A percentile compares a stretch with the other conserved stretches of the same genome.
Evolutionary conservation across 495 filamentous ascomycete species (phyloP).

Genomic region (Podospora pseudocomata): DNA sequence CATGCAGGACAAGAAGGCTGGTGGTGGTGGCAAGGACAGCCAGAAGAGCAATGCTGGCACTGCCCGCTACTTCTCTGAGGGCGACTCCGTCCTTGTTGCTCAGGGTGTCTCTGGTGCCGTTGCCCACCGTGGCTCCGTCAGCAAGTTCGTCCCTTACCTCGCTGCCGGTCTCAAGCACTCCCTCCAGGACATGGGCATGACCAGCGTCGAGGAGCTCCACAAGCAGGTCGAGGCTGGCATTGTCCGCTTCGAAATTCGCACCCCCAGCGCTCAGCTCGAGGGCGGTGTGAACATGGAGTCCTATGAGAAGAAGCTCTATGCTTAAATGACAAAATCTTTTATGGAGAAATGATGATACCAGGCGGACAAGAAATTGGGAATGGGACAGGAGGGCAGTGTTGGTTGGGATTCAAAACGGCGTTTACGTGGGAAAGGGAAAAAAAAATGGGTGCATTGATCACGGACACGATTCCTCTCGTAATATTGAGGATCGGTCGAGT

Average conservation of each 20-base stretch:
- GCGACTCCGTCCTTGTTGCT: constrained; percentile 87
- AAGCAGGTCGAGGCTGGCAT: constrained; percentile 68
- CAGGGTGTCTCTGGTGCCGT: constrained; percentile 84
- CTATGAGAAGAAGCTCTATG: constrained; percentile 99
- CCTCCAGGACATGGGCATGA: constrained; percentile 89
- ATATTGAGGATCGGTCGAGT: constrained; percentile 7
- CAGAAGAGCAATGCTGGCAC: constrained; percentile 94
- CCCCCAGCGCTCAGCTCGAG: constrained; percentile 90
- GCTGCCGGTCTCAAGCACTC: constrained; percentile 94
- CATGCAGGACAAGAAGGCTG: constrained; percentile 98
- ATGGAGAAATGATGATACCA: constrained; percentile 13
- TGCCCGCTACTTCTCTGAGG: constrained; percentile 97
- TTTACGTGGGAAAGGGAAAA: constrained; percentile 10
- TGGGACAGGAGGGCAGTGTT: not conserved
- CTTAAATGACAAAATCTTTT: constrained; percentile 44
- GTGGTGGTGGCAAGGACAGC: constrained; percentile 58
- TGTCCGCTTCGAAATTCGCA: constrained; percentile 90
- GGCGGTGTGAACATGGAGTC: constrained; percentile 96
- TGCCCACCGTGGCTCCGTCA: constrained; percentile 66
- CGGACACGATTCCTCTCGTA: not conserved
- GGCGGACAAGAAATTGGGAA: not conserved
- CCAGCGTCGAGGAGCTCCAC: constrained; percentile 72
- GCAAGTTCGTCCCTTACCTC: constrained; percentile 93
- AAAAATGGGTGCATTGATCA: not conserved
- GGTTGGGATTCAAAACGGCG: constrained; percentile 16